Base-by-base conservation (phyloP, 139 green algal genomes). In the Volvox africanus region DNA sequence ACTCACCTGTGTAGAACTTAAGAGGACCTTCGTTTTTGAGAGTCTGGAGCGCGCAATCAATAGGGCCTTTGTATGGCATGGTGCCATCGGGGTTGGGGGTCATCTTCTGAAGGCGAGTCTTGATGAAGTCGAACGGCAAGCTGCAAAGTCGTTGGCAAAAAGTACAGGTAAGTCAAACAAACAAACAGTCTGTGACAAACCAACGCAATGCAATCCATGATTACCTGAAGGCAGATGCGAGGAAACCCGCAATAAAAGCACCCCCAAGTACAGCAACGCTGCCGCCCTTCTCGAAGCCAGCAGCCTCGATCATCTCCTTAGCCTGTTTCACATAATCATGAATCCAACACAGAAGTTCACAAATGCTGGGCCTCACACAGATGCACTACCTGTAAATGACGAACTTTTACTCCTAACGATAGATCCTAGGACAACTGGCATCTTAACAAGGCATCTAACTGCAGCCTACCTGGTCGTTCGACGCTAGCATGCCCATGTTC, bases 401-500 rank as follows among this genome's bases (percentile, higher is more conserved):
- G 44, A 55, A 5, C 44, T 5, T 55, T 55, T 55, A 55, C 9
- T 55, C 44, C 5, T 55, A 14, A 9, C 5, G 44, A 55, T n/a
- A n/a, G 44, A 9, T 55, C 44, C 44, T 55, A 55, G 44, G n/a
- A n/a, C n/a, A n/a, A n/a, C n/a, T n/a, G n/a, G n/a, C n/a, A n/a
- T n/a, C n/a, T n/a, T n/a, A n/a, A n/a, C n/a, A n/a, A n/a, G n/a
- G n/a, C 44, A 19, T 37, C 0, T 61, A 55, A 21, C 11, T 55
- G 44, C 65, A 12, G 17, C 82, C 73, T 61, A 96, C 96, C 96
- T 99, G 97, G 92, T 99, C 98, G 94, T 99, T 99, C 82, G 97
- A 98, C 22, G 98, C 98, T 75, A 99, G 95, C 98, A 99, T 99
- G 89, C 98, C 98, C 98, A 99, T 99, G 97, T 99, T 99, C 73